These are phyloP conservation scores for Penicillium riverlandense DNA, from an alignment of 495 filamentous ascomycete genomes.

Conservation along the genomic window DNA sequence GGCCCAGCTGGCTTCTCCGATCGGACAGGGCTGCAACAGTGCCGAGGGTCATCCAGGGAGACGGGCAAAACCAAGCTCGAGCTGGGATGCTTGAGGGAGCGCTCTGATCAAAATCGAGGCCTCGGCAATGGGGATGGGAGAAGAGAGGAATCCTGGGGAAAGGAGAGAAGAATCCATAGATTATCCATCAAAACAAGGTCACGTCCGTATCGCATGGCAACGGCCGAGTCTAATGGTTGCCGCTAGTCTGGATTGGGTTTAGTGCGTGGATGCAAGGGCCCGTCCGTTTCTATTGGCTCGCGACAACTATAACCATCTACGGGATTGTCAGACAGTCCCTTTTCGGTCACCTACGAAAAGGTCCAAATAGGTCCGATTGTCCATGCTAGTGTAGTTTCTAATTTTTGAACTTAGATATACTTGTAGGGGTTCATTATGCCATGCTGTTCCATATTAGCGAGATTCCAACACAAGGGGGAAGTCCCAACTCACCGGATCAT, in stretches of 20 bases:
- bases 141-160: background rate
- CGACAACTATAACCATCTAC: too few species aligned
- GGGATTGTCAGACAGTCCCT: too few species aligned
- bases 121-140: too few species aligned
- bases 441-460: constrained; percentile 47
- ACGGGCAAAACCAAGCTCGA: constrained; percentile 2
- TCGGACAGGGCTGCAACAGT: constrained; percentile 9
- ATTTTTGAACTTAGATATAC: constrained; percentile 19
- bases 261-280: constrained; percentile 6
- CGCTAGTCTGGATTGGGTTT: constrained; percentile 1
- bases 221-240: constrained; percentile 16
- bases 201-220: constrained; percentile 41
- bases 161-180: constrained; percentile 21
- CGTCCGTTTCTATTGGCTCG: too few species aligned
- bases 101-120: background rate
- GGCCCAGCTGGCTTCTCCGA: constrained; percentile 10
- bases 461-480: background rate
- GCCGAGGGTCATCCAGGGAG: constrained; percentile 13
- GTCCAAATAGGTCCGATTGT: too few species aligned
- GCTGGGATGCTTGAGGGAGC: background rate
- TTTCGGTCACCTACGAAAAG: too few species aligned
- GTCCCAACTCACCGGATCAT: constrained; percentile 73
- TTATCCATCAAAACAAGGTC: constrained; percentile 23
- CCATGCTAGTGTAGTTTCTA: too few species aligned
- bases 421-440: constrained; percentile 96